Base-by-base conservation (phyloP, 306 rosid species). In the Vigna unguiculata region DNA sequence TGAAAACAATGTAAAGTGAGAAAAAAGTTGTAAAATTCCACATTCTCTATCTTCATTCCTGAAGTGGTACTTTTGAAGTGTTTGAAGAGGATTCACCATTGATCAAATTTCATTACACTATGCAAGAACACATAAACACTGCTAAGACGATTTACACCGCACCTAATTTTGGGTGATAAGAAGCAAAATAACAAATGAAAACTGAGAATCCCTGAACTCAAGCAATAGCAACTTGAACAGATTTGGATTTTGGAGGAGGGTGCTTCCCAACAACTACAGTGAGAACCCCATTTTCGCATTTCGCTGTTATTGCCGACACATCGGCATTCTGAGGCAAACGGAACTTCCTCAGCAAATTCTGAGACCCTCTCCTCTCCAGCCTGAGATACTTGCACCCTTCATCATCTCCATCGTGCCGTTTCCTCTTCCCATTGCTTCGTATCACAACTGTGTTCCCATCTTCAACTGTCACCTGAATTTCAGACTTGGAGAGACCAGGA, bases 401-500 rank as follows among this genome's bases (percentile, higher is more conserved):
- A 10, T 89, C 97, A 49, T 83, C 93, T 1, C 85, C 71, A 10
- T 82, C 92, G 49, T 85, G 83, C 0, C 92, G 87, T 53, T 89
- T 89, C 77, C 97, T 85, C 73, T 91, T 89, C 67, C 93, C 87
- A 16, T 76, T 78, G 65, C 91, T 84, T 9, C 86, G 74, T 43
- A 90, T 73, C 1, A 88, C 90, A 32, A 90, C 80, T 1, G 86
- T 88, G 14, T 74, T 86, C 58, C 82, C 86, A 45, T 88, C 93
- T 61, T 88, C 97, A 40, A 91, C 79, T 0, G 85, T 85, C 19
- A 88, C 74, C 91, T 89, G 92, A 84, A 91, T 78, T 62, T 87
- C 93, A 49, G 92, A 81, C 55, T 89, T 91, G 78, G 93, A 83
- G 72, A 89, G 75, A 60, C 96, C 96, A 60, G 96, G 93, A 21